A percentile compares a stretch with the other conserved stretches of the same genome.
These are phyloP conservation scores for Poa annua DNA, from an alignment of 176 grass and related monocot genomes.

Conservation along the genomic window DNA sequence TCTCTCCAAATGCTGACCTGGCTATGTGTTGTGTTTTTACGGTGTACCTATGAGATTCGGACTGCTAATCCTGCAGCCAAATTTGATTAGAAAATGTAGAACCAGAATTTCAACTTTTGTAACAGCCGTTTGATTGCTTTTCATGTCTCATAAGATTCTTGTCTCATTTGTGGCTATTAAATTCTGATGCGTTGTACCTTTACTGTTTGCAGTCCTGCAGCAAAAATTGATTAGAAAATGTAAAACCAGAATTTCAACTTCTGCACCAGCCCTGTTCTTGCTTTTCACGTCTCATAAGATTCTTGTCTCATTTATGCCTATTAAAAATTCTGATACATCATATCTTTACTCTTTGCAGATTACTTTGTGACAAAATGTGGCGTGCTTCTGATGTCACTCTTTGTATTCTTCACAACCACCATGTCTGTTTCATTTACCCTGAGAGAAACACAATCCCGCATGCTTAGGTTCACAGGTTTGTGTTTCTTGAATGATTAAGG, in stretches of 20 bases:
- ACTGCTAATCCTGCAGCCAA: not conserved
- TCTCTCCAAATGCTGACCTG: constrained; percentile 19
- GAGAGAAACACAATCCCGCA: constrained; percentile 96
- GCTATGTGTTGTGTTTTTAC: not conserved
- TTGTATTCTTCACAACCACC: constrained; percentile 99
- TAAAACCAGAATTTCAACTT: constrained; percentile 19
- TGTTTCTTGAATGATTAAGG: constrained; percentile 31
- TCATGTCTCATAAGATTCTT: constrained; percentile 21
- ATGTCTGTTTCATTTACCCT: constrained; percentile 99
- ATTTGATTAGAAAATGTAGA: constrained; percentile 30
- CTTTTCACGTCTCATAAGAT: constrained; percentile 27
- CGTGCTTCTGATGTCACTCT: constrained; percentile 97
- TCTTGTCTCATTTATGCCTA: constrained; percentile 28
- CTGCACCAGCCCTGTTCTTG: not conserved
- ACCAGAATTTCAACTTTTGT: constrained; percentile 3
- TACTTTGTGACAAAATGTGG: constrained; percentile 98
- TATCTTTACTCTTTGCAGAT: constrained; percentile 60
- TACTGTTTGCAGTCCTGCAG: constrained; percentile 49
- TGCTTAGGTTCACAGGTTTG: constrained; percentile 98
- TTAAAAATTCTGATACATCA: constrained; percentile 44
- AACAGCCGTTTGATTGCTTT: constrained; percentile 15
- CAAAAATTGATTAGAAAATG: constrained; percentile 25
- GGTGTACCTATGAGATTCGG: not conserved
- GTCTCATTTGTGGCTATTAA: constrained; percentile 34
- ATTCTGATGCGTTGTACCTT: constrained; percentile 43